Evolutionary conservation across 768 basidiomycete genomes (phyloP).

Genomic region (Termitomyces sp.): DNA sequence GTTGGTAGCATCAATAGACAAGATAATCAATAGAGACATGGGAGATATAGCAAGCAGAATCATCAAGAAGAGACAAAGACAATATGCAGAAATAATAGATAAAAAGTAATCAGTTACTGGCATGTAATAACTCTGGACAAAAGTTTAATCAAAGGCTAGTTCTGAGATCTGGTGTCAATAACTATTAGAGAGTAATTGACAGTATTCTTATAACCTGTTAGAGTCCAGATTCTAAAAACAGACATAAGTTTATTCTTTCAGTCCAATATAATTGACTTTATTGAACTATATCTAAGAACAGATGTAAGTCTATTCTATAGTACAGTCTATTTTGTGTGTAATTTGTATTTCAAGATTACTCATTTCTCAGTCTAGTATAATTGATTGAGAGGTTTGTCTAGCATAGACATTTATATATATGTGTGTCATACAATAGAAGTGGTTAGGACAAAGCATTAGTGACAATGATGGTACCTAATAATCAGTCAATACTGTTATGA

Average conservation of each 20-base stretch:
- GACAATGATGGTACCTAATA: too few relatives aligned
- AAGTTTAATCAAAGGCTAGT: background rate
- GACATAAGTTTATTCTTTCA: too few relatives aligned
- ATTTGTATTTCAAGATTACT: too few relatives aligned
- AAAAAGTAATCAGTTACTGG: background rate
- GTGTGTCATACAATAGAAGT: background rate
- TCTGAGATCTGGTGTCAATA: background rate
- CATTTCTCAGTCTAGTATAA: too few relatives aligned
- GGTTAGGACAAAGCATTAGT: background rate
- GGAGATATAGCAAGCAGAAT: too few relatives aligned
- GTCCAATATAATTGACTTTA: background rate
- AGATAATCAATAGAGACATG: background rate
- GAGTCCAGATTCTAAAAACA: too few relatives aligned
- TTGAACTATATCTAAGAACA: background rate
- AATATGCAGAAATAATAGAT: background rate
- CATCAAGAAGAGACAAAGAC: background rate
- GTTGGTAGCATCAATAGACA: background rate
- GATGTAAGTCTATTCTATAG: background rate
- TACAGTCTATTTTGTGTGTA: background rate
- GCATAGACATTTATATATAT: background rate
- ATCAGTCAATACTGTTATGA: too few relatives aligned
- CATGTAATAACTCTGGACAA: background rate
- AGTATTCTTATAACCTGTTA: background rate
- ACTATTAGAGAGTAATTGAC: background rate
- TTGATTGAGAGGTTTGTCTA: background rate